Percentiles rank a stretch among this genome's conserved stretches.
Evolutionary conservation across 2,329 filamentous ascomycete species (phyloP).

Genomic region (Calonectria fujianensis): DNA sequence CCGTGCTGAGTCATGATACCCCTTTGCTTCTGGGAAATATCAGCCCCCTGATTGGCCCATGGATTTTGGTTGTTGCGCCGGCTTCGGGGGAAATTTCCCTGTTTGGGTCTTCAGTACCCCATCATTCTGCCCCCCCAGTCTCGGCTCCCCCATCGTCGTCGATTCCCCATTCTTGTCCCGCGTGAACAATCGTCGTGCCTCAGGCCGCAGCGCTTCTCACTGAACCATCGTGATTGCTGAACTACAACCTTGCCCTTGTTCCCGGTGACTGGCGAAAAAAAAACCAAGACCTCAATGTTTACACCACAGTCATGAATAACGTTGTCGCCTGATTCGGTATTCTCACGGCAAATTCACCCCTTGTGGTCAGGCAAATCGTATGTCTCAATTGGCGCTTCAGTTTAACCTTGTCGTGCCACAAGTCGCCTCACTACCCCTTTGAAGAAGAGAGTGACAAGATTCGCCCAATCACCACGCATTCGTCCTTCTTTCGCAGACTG

Average conservation of each 20-base stretch:
- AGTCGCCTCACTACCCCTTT: constrained; percentile 39
- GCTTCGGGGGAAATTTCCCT: constrained; percentile 51
- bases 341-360: not conserved
- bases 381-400: constrained; percentile 23
- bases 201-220: constrained; percentile 33
- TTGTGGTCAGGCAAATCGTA: constrained; percentile 7
- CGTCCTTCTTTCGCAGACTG: constrained; percentile 1
- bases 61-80: constrained; percentile 12
- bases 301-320: constrained; percentile 22
- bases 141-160: constrained; percentile 28
- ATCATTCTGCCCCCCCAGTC: constrained; percentile 19
- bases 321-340: constrained; percentile 12
- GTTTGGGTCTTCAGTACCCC: constrained; percentile 37
- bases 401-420: constrained; percentile 31
- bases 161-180: constrained; percentile 44
- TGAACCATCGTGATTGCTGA: constrained; percentile 34
- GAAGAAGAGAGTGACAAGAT: constrained; percentile 21
- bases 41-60: constrained; percentile 34
- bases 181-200: constrained; percentile 44
- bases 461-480: constrained; percentile 17
- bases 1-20: constrained; percentile 41
- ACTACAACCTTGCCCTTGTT: constrained; percentile 25
- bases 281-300: constrained; percentile 16
- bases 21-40: constrained; percentile 33
- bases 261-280: constrained; percentile 15